Percentiles rank a stretch among this genome's conserved stretches.
These are phyloP conservation scores for Pleurotus djamor DNA, from an alignment of 768 basidiomycete species.

Conservation along the genomic window DNA sequence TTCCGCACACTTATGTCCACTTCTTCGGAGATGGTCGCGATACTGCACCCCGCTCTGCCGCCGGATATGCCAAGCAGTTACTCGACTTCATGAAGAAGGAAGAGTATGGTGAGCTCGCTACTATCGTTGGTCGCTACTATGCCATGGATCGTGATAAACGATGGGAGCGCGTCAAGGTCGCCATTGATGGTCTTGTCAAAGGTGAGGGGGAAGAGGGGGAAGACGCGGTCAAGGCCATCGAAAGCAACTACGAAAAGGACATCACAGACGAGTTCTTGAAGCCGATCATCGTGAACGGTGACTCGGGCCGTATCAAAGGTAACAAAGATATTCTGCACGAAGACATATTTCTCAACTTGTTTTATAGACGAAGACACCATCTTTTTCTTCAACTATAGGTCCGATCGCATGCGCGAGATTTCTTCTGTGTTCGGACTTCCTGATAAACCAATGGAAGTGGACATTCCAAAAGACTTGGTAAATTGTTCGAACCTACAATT, in stretches of 20 bases:
- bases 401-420: conserved; percentile 94
- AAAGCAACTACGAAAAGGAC: conserved; percentile 79
- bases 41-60: conserved; percentile 84
- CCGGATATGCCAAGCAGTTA: conserved; percentile 75
- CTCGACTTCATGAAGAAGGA: conserved; percentile 77
- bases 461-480: conserved; percentile 79
- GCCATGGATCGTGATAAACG: conserved; percentile 98
- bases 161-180: conserved; percentile 92
- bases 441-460: conserved; percentile 82
- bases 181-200: conserved; percentile 79
- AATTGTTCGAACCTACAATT: conserved; percentile 22
- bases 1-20: conserved; percentile 88
- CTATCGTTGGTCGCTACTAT: conserved; percentile 89
- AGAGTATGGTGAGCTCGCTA: conserved; percentile 77
- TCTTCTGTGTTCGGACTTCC: conserved; percentile 75
- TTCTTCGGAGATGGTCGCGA: conserved; percentile 96
- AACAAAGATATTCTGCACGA: conserved; percentile 10
- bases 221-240: conserved; percentile 63
- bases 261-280: conserved; percentile 96
- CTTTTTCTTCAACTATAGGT: conserved; percentile 98
- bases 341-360: background rate
- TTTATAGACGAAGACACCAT: conserved; percentile 76
- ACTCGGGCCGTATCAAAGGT: conserved; percentile 81
- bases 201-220: conserved; percentile 61
- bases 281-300: conserved; percentile 86